Base-by-base conservation (phyloP, 2,329 filamentous ascomycete species). In the Xylariomycetidae sp. region DNA sequence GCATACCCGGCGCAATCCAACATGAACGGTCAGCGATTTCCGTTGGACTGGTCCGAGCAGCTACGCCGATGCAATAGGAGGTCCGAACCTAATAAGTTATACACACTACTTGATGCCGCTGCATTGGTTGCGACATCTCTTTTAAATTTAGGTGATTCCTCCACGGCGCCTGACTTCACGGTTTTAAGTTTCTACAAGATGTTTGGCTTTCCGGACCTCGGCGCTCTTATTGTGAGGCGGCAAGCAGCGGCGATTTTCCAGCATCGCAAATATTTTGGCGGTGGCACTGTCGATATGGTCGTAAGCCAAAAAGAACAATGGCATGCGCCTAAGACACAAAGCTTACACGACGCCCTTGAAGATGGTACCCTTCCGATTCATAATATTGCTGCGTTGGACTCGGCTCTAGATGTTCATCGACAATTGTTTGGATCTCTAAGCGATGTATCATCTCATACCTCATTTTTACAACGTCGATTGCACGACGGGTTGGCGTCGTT, bases 201-300 rank as follows among this genome's bases (percentile, higher is more conserved):
- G n/a, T 97, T 97, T 57, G 90, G 92, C 2, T 96, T 96, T 45
- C 90, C 90, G 0, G 87, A 97, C 54, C 67, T 97, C 2, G 90
- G 90, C 2, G 88, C 82, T 2, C 63, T 98, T 37, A 79, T 97
- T 18, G 79, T 97, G 10, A 79, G 84, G 26, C 88, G 86, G 47
- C 70, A 76, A 19, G 76, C 85, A 10, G 77, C 75, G 6, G 57
- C 70, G 25, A 54, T 82, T 3, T 80, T 95, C 29, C 65, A 74
- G 19, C 66, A 69, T 26, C 77, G 88, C 39, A 80, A 67, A 41
- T 98, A 94, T 51, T 98, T 98, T 61, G 90, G 90, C 5, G 92
- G 90, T 6, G 92, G 92, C 4, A 97, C 90, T 1, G 90, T 96
- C 1, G 88, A 95, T 49, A 84, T 90, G 72, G 88, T 96, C 0